Base-by-base conservation (phyloP, 225 moss, liverwort and hornwort genomes). In the Rhytidiadelphus loreus region DNA sequence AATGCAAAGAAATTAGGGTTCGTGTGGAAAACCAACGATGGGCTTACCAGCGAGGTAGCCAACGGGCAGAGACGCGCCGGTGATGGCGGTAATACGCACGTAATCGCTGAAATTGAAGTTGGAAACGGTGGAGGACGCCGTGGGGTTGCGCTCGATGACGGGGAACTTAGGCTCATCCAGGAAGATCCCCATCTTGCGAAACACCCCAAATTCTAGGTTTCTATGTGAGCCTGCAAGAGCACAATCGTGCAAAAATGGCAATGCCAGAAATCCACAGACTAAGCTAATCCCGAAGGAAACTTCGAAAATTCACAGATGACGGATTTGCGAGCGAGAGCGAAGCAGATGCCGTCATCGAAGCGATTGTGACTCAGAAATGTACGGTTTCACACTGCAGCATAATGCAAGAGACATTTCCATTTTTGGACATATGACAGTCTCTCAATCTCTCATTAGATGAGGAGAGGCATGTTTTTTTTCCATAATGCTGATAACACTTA, bases 121-220 rank as follows among this genome's bases (percentile, higher is more conserved):
- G 89, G 95, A 86, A 60, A 98, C 72, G 87, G 97, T 98, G 89
- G 93, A 95, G 72, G 95, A 86, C 46, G 96, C 95, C 22, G 95
- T 94, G 17, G 98, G 98, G 86, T 92, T 95, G 87, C 95, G 96
- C 87, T 98, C 95, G 92, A 98, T 95, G 66, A 98, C 98, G 12
- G 97, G 97, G 80, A 92, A 95, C 93, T 97, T 97, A 87, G 98
- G 96, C 87, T 98, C 95, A 85, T 97, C 96, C 87, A 98, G 88
- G 46, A 96, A 90, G 89, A 96, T 94, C 82, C 96, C 96, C 96
- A 98, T 96, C 63, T 50, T 77, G 86, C 87, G 55, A 77, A 53
- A 75, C 52, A 41, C 46, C 65, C 37, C 50, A 70, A 87, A 81
- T 30, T 29, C 16, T 20, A 25, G 28, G 55, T 56, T 64, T 43